These are phyloP conservation scores for Centrapalus pauciflorus DNA, from an alignment of 129 eudicot species.

Conservation along the genomic window DNA sequence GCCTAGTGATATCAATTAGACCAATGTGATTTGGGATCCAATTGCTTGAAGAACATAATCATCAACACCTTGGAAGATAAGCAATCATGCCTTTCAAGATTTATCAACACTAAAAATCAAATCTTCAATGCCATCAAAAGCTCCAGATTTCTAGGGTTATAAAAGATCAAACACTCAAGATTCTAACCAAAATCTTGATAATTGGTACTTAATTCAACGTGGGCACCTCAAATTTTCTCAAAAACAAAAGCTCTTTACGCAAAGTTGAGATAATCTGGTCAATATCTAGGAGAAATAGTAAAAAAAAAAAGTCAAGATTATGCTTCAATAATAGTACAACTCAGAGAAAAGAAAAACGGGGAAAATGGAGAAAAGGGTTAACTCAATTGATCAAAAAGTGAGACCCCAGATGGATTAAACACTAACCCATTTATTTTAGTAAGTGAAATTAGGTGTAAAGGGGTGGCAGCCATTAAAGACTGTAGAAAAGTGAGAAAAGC, in stretches of 20 bases:
- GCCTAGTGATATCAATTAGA: slow-evolving; percentile 3
- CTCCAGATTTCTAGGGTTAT: slow-evolving; percentile 8
- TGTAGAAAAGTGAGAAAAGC: slow-evolving; percentile 19
- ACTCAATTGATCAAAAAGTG: slow-evolving; percentile 17
- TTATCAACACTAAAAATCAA: slow-evolving; percentile 14
- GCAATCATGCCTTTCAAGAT: slow-evolving; percentile 23
- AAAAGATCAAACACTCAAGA: slow-evolving; percentile 19
- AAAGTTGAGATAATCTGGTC: background rate
- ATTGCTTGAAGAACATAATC: slow-evolving; percentile 10
- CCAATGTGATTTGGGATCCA: slow-evolving; percentile 7
- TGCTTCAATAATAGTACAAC: slow-evolving; percentile 7
- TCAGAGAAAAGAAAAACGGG: background rate
- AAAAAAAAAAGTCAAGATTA: slow-evolving; percentile 7
- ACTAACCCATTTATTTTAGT: slow-evolving; percentile 18
- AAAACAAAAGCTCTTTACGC: background rate
- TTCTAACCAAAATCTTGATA: slow-evolving; percentile 2
- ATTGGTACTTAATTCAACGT: slow-evolving; percentile 10
- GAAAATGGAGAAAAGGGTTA: slow-evolving; percentile 3
- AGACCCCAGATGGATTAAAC: slow-evolving; percentile 22
- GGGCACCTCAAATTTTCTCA: slow-evolving; percentile 8
- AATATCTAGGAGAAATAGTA: background rate
- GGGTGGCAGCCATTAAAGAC: slow-evolving; percentile 27
- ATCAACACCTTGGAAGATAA: slow-evolving; percentile 22
- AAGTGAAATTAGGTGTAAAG: slow-evolving; percentile 28
- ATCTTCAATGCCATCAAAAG: slow-evolving; percentile 15